phyloP scores from a whole-genome alignment of 805 yeast species.

The Sungouiella blattae region DNA sequence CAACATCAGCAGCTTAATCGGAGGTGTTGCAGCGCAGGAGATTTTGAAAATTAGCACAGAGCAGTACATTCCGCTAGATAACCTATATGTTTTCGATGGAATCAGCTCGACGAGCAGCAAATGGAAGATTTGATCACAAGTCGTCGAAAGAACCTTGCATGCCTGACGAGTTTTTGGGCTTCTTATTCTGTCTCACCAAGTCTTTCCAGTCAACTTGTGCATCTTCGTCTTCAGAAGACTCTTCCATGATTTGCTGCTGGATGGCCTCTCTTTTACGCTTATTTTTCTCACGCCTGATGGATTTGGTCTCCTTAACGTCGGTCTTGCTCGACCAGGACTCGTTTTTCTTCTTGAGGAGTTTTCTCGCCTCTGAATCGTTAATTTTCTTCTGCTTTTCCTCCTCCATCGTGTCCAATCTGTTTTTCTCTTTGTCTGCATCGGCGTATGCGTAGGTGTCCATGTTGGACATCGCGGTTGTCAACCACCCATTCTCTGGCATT shows the following conservation, averaged over 20 bases:
- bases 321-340: conserved; percentile 78
- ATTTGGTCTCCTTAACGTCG: conserved; percentile 58
- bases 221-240: conserved; percentile 40
- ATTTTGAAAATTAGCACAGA: conserved; percentile 68
- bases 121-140: conserved; percentile 34
- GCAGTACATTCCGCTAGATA: conserved; percentile 78
- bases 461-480: conserved; percentile 52
- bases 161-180: conserved; percentile 41
- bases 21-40: conserved; percentile 88
- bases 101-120: conserved; percentile 46
- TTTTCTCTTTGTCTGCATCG: conserved; percentile 61
- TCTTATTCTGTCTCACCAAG: conserved; percentile 62
- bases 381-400: conserved; percentile 38
- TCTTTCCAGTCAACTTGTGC: conserved; percentile 84
- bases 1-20: conserved; percentile 65
- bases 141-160: conserved; percentile 62
- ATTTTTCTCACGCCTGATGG: conserved; percentile 63
- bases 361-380: conserved; percentile 39
- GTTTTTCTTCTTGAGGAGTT: conserved; percentile 48
- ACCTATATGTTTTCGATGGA: conserved; percentile 73
- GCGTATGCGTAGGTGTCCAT: conserved; percentile 64
- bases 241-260: conserved; percentile 49
- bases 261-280: conserved; percentile 65
- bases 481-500: conserved; percentile 74
- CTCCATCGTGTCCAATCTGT: conserved; percentile 57